Base-by-base conservation (phyloP, 495 filamentous ascomycete genomes). In the Tetracladium setigerum region DNA sequence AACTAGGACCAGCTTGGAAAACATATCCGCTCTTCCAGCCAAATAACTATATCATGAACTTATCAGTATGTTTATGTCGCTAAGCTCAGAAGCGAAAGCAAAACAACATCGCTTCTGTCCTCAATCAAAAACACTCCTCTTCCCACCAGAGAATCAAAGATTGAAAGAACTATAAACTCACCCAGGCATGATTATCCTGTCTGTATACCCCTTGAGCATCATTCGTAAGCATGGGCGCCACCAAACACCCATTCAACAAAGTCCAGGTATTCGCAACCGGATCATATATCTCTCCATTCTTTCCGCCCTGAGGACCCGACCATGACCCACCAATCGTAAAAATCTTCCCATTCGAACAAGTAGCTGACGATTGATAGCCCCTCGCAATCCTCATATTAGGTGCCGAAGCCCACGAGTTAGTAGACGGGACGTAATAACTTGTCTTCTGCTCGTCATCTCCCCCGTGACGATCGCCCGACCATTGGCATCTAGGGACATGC, bases 291-390 rank as follows among this genome's bases (percentile, higher is more conserved):
- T 82, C 78, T 15, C 71, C 77, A 41, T 77, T 66, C 60, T 81
- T 82, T 3, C 52, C 52, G 16, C 52, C 52, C 9, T 49, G 6
- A 2, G 61, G 67, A 16, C 70, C 72, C 16, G 64, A 65, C 71
- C 73, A 83, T 9, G 72, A 74, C 11, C 79, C 79, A 15, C 79
- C 79, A 39, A 83, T 81, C 24, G 66, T 71, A 54, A 83, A 82
- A 30, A 79, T 68, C 1, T 68, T 59, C 1, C 79, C 79, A 44
- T 79, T 72, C 13, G 73, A 69, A 3, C 69, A 43, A 2, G 68
- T 76, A 8, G 71, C 66, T 30, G 71, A 67, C 1, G 74, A 53
- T 45, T 81, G 76, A 54, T 83, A 83, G 17, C 79, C 79, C 30
- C 79, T 76, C 13, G 57, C 52, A 38, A 76, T 67, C 13, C 62